phyloP scores from a whole-genome alignment of 352 stramenopile genomes.

The Blastocystis sp. region DNA sequence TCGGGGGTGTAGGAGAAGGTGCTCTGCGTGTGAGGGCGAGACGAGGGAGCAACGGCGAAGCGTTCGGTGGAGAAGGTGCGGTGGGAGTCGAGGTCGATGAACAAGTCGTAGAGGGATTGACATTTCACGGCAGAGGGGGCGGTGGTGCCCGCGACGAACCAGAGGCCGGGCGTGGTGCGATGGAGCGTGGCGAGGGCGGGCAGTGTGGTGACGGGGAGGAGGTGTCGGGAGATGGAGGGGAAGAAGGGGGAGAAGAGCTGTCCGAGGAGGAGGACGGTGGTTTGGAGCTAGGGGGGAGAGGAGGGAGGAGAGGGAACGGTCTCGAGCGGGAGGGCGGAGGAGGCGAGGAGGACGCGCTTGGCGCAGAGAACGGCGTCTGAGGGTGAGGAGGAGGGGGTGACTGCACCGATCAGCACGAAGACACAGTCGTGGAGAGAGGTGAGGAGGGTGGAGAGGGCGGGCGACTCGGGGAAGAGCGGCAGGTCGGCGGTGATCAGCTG shows the following conservation, averaged over 20 bases:
- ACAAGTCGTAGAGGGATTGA: constrained; percentile 26
- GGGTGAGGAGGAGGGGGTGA: neutral
- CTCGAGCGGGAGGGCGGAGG: neutral
- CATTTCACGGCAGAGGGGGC: neutral
- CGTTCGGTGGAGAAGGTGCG: neutral
- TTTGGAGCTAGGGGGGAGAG: constrained; percentile 23
- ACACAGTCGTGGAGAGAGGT: neutral
- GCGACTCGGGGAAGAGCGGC: constrained; percentile 2
- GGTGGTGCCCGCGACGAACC: neutral
- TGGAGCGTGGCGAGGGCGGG: neutral
- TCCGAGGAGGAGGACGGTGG: neutral
- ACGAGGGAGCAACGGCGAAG: neutral
- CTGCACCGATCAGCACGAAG: neutral
- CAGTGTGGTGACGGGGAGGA: neutral
- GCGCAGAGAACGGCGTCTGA: constrained; percentile 12
- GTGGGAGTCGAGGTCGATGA: neutral
- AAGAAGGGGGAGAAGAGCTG: constrained; percentile 43
- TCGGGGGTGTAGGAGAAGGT: neutral
- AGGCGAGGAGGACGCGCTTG: neutral
- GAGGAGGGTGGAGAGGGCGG: neutral
- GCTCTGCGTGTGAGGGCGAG: neutral
- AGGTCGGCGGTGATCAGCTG: neutral
- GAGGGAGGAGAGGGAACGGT: neutral
- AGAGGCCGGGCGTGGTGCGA: neutral
- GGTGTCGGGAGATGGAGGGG: constrained; percentile 16